These are phyloP conservation scores for Erodium maritimum DNA, from an alignment of 345 rosid species.

Conservation along the genomic window DNA sequence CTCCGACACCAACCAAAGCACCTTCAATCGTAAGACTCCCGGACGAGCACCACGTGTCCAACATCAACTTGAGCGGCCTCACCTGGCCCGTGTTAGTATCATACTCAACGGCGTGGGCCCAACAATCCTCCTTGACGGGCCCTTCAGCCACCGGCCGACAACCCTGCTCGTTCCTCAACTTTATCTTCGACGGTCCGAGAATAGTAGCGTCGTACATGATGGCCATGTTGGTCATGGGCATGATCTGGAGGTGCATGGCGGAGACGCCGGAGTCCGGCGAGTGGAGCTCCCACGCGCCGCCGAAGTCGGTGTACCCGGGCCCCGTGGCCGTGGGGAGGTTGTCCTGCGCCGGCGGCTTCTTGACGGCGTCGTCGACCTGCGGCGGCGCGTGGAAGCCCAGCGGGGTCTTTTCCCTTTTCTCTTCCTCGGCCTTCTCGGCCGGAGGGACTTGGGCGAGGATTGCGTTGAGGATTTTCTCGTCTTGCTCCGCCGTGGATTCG, in stretches of 20 bases:
- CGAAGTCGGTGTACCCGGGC: background rate
- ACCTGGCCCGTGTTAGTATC: slow-evolving; percentile 6
- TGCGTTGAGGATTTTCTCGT: too few species aligned
- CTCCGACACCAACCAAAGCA: slow-evolving; percentile 20
- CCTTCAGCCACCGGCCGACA: background rate
- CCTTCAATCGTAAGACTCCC: slow-evolving; percentile 30
- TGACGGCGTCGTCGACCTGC: too few species aligned
- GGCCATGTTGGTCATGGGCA: slow-evolving; percentile 11
- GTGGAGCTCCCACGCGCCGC: slow-evolving; percentile 13
- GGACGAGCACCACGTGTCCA: slow-evolving; percentile 33
- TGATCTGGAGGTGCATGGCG: slow-evolving; percentile 15
- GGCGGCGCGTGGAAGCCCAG: too few species aligned
- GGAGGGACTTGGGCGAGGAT: too few species aligned
- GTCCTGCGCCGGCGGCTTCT: too few species aligned
- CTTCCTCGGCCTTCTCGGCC: too few species aligned
- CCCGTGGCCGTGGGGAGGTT: background rate
- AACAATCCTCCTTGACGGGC: slow-evolving; percentile 1
- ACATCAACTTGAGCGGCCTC: slow-evolving; percentile 19
- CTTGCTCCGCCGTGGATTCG: too few species aligned
- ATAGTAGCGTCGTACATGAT: slow-evolving; percentile 13
- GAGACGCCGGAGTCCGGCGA: too few species aligned
- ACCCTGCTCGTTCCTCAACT: slow-evolving; percentile 1
- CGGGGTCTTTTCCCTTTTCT: too few species aligned
- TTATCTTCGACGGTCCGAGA: slow-evolving; percentile 4
- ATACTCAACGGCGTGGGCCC: slow-evolving; percentile 10